Base-by-base conservation (phyloP, 148 eudicot genomes). In the Pharnaceum exiguum region DNA sequence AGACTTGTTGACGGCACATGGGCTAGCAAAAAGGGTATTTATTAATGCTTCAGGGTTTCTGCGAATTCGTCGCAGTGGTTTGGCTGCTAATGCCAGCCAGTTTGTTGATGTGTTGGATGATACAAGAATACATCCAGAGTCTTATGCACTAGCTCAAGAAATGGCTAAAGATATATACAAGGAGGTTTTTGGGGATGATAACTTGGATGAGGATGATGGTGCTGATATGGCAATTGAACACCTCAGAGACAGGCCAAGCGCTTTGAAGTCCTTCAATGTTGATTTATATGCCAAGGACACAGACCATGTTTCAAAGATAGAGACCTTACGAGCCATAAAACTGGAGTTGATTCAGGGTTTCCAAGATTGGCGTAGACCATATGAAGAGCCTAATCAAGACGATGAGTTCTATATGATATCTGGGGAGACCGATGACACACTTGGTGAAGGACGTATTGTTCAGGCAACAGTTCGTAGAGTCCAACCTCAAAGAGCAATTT, bases 121-220 rank as follows among this genome's bases (percentile, higher is more conserved):
- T 71, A 89, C 99, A n/a, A 80, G 99, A 65, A 84, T 94, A 58
- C 95, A 94, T 74, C 96, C 99, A 16, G 96, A 94, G 74, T 86
- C 91, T 18, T 94, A 94, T 67, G 77, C 82, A 68, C 76, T 89
- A 46, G 99, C 99, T 16, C 96, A 89, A 58, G 96, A 94, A 51
- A 77, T 89, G 76, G 99, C 99, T 54, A 89, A 86, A 73, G 91
- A 86, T 71, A 72, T 94, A 48, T 94, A 80, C 56, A 75, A 51
- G 56, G 74, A 62, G 46, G 86, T 81, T 64, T 68, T 66, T 12
- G 79, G 77, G 30, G 99, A 86, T 42, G 91, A 86, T 58, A 74
- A 59, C 51, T 57, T 77, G 50, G 96, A 93, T 59, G 96, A 89
- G 25, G 99, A 94, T 26, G 96, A 86, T 55, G 72, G 82, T 60